Conservation (phyloP, 495 filamentous ascomycete genomes). For the Penicillium canariense region DNA sequence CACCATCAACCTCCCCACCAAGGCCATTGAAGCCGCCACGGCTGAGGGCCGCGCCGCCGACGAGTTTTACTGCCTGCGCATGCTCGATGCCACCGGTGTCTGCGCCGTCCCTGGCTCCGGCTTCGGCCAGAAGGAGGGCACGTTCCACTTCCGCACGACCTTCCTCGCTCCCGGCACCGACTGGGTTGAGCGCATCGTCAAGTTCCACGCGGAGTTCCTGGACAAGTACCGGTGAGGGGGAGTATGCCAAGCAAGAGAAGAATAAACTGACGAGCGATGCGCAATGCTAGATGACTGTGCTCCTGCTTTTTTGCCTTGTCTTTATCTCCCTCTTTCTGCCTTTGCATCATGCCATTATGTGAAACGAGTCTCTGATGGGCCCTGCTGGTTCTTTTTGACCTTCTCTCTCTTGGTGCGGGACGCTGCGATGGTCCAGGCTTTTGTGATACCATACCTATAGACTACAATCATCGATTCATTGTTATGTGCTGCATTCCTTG, state of each 20-base stretch:
- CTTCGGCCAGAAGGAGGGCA: slow-evolving; percentile 91
- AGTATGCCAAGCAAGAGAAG: background rate
- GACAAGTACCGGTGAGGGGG: slow-evolving; percentile 61
- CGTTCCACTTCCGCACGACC: slow-evolving; percentile 92
- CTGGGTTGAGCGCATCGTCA: slow-evolving; percentile 83
- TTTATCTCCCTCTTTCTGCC: background rate
- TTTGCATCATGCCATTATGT: slow-evolving; percentile 6
- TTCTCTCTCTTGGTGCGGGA: background rate
- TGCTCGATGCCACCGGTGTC: slow-evolving; percentile 94
- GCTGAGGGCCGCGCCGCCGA: slow-evolving; percentile 74
- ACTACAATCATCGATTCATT: background rate
- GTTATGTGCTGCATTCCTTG: background rate
- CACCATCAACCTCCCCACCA: slow-evolving; percentile 72
- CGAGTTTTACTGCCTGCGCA: slow-evolving; percentile 87
- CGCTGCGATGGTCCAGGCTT: background rate
- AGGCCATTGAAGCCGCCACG: slow-evolving; percentile 71
- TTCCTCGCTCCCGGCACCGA: slow-evolving; percentile 95
- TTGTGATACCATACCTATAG: slow-evolving; percentile 22
- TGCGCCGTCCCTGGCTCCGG: slow-evolving; percentile 90
- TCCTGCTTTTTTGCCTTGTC: background rate
- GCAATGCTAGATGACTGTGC: background rate
- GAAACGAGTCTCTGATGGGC: slow-evolving; percentile 2
- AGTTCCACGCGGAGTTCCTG: slow-evolving; percentile 93
- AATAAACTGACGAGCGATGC: background rate
- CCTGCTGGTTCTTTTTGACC: background rate